Evolutionary conservation across 169 alveolate genomes (phyloP).

Genomic region (Plasmodium cynomolgi): DNA sequence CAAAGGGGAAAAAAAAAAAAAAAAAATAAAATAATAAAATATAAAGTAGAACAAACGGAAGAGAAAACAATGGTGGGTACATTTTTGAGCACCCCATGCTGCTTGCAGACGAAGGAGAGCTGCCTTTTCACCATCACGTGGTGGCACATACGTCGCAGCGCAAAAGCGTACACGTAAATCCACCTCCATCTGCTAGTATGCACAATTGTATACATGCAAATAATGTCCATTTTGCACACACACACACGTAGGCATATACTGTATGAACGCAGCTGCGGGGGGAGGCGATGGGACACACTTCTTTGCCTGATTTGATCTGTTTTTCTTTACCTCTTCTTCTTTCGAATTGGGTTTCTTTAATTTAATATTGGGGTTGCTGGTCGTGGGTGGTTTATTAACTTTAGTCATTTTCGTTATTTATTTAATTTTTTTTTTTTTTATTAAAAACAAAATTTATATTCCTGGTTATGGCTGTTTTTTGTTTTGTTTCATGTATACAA

Average conservation of each 20-base stretch:
- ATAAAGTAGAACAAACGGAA: background rate
- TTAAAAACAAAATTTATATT: conserved; percentile 5
- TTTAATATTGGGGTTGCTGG: conserved; percentile 37
- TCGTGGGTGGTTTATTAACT: conserved; percentile 56
- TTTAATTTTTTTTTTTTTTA: background rate
- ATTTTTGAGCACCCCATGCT: background rate
- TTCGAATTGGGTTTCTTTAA: conserved; percentile 47
- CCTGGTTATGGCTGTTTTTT: conserved; percentile 4
- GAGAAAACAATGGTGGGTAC: background rate
- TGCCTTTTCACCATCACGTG: background rate
- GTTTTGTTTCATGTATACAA: conserved; percentile 28
- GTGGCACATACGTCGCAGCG: background rate
- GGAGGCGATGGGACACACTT: background rate
- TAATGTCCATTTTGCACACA: background rate
- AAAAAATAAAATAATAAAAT: background rate
- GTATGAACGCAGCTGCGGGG: background rate
- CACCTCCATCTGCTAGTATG: background rate
- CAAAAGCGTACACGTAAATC: background rate
- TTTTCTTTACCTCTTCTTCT: conserved; percentile 48
- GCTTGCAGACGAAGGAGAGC: background rate
- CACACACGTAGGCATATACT: background rate
- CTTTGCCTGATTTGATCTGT: background rate
- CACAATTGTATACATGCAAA: background rate
- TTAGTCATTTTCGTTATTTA: conserved; percentile 33
- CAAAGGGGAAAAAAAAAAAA: background rate